Evolutionary conservation across 1,284 basidiomycete genomes (phyloP), one percentile per base, ranked within the genome.

Genomic region (Albatrellus sp.): DNA sequence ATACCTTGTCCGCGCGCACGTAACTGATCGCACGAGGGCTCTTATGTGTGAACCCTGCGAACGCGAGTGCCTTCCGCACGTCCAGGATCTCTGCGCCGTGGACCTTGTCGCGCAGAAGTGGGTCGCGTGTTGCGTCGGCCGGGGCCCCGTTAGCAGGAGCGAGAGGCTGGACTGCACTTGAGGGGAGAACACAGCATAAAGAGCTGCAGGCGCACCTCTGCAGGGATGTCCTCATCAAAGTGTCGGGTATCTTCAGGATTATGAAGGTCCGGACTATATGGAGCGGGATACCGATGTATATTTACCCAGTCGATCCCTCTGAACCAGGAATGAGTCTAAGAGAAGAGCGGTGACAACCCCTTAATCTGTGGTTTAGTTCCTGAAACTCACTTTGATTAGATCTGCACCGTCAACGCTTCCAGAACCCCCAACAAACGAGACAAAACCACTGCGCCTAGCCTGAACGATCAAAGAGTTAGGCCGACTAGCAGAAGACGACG

Each of bases 151-250:
- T 91, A 14, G 89, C 89, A 49, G 90, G 86, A 39, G 88, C 83
- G 31, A 96, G 76, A 45, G 90, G 89, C 81, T 92, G 39, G 30
- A 43, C 20, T 40, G 16, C 10, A 35, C 13, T n/a, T 35, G 34
- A 17, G 34, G 34, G 16, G 9, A 9, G 42, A 43, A 49, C 38
- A 40, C 30, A 37, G 46, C 38, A 31, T 24, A 24, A 14, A 16
- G 30, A 14, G 17, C 20, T 8, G 12, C 29, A 31, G 33, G 59
- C 80, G 61, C 63, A 88, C 88, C 75, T 92, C 88, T 40, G 85
- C 67, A 29, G 90, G 89, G 51, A 97, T 97, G 60, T 93, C 90
- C 47, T 88, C 80, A 63, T 93, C 90, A 54, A 94, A 93, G 61
- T 94, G 90, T 51, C 76, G 71, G 20, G 90, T 94, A 62, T 96